Conservation (phyloP, 164 flowering plant species). For the Nymphaea thermarum region DNA sequence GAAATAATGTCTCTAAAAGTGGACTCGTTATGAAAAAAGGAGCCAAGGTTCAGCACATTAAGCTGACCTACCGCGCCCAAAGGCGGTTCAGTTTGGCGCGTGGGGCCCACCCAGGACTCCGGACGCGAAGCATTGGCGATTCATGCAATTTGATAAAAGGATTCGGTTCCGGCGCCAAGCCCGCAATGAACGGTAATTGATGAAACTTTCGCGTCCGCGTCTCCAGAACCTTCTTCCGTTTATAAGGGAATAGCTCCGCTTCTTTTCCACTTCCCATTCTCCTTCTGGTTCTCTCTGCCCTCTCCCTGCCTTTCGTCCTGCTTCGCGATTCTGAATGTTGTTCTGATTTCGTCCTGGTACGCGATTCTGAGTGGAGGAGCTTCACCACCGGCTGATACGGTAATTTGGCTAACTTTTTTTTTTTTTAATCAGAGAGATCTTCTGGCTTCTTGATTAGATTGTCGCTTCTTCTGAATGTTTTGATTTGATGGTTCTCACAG, state of each 20-base stretch:
- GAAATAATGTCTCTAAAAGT: too few species aligned
- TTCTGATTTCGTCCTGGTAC: neutral
- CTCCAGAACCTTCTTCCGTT: constrained; percentile 1
- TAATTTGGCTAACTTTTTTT: neutral
- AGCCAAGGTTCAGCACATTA: too few species aligned
- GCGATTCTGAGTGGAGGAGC: neutral
- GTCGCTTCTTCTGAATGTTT: too few species aligned
- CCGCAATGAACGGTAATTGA: neutral
- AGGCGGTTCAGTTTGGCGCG: too few species aligned
- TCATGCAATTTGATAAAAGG: neutral
- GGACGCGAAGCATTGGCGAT: neutral
- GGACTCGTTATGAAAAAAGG: too few species aligned
- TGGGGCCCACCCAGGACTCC: too few species aligned
- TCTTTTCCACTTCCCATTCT: neutral
- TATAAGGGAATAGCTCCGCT: neutral
- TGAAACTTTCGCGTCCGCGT: neutral
- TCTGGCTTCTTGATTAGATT: too few species aligned
- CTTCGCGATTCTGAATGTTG: neutral
- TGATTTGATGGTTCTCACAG: too few species aligned
- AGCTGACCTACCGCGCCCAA: too few species aligned
- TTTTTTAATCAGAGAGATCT: too few species aligned
- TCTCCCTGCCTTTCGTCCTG: neutral
- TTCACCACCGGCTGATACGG: neutral
- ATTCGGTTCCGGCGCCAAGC: neutral
- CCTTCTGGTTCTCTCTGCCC: neutral